Evolutionary conservation across 768 basidiomycete genomes (phyloP).

Genomic region (Gelatoporia subvermispora): DNA sequence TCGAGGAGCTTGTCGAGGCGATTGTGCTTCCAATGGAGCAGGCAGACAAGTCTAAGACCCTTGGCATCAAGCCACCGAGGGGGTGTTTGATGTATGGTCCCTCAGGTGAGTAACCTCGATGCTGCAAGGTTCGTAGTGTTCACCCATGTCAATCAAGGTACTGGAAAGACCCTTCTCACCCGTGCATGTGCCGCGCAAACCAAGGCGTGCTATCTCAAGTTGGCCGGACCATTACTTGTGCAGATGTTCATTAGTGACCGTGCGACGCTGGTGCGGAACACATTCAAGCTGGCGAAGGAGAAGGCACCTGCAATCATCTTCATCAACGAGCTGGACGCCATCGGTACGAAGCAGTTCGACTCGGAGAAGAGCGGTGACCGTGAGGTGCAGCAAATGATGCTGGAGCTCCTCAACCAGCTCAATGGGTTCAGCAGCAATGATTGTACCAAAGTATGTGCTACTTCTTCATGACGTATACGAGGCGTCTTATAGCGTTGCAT

Average conservation of each 20-base stretch:
- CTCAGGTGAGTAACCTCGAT: conserved; percentile 56
- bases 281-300: conserved; percentile 96
- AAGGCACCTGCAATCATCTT: conserved; percentile 99
- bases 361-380: conserved; percentile 99
- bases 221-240: conserved; percentile 95
- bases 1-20: conserved; percentile 96
- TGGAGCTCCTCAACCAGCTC: conserved; percentile 95
- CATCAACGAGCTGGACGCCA: conserved; percentile 98
- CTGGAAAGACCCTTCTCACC: conserved; percentile 96
- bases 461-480: neutral
- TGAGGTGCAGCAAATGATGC: conserved; percentile 99
- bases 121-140: neutral
- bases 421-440: conserved; percentile 98
- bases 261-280: conserved; percentile 96
- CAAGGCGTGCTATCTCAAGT: conserved; percentile 95
- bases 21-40: conserved; percentile 99
- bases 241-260: conserved; percentile 99
- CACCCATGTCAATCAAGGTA: conserved; percentile 44
- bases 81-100: conserved; percentile 99
- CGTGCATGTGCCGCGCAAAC: conserved; percentile 98
- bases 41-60: conserved; percentile 94
- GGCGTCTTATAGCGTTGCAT: neutral
- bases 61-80: conserved; percentile 98
- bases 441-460: conserved; percentile 77
- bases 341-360: conserved; percentile 97